Base-by-base conservation (phyloP, 2,329 filamentous ascomycete species). In the Penicillium digitatum region DNA sequence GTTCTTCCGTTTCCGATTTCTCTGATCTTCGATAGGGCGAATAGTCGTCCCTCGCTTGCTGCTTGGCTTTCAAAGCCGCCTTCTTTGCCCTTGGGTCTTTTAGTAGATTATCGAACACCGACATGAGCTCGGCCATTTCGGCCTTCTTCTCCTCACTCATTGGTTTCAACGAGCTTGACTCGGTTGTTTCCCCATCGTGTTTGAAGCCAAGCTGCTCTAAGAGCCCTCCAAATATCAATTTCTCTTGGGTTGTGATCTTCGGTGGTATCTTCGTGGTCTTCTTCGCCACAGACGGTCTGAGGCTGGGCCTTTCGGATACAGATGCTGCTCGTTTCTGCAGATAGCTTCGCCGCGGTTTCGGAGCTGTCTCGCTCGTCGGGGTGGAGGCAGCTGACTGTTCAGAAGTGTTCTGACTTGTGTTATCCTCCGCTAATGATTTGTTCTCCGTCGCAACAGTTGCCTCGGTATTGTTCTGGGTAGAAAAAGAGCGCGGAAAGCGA, bases 161-260 rank as follows among this genome's bases (percentile, higher is more conserved):
- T n/a, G 49, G 24, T 29, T 47, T 52, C 39, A 39, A 24, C 3
- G 50, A 14, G 38, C 44, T 44, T 8, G 22, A n/a, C 35, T 50
- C 46, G 40, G 38, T 31, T 29, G 18, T 38, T 9, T 55, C 47
- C 16, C 37, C 35, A 29, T 51, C 58, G 22, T 31, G 44, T 37
- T 42, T 54, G 22, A 26, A 27, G 3, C 43, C 56, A 35, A 62
- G 58, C 52, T 65, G 58, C 7, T 55, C 56, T 27, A 69, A 43
- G 7, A 69, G 45, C 16, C 58, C 52, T 31, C 55, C 57, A 40
- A 69, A 68, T 3, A 53, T 47, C 34, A 54, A 45, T 52, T 57
- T 66, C 45, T 69, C 66, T 2, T 40, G 38, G 1, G 24, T 48
- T 7, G 66, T 68, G 44, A 69, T 64, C n/a, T 62, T 63, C 38